Evolutionary conservation across 805 yeast species (phyloP).

Genomic region (Saturnispora kantuleensis): DNA sequence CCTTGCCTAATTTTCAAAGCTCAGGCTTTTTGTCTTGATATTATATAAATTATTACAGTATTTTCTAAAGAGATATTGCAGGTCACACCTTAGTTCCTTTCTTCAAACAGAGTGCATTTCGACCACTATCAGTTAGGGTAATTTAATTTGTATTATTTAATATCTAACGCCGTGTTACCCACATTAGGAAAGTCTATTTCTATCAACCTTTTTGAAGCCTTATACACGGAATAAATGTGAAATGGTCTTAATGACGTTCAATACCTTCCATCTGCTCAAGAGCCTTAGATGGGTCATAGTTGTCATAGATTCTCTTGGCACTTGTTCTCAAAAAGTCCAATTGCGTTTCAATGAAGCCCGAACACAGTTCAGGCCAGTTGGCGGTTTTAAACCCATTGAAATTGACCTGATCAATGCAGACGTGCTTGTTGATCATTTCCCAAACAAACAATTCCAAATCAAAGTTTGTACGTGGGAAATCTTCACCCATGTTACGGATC

Average conservation of each 20-base stretch:
- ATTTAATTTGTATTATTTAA: too few species aligned
- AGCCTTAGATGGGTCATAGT: conserved; percentile 8
- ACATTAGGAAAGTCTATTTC: too few species aligned
- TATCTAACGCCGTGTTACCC: too few species aligned
- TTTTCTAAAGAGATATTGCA: too few species aligned
- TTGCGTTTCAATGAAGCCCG: conserved; percentile 21
- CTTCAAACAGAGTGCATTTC: too few species aligned
- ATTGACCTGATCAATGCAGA: conserved; percentile 23
- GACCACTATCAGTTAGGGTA: too few species aligned
- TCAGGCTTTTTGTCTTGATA: too few species aligned
- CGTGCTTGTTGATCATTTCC: conserved; percentile 26
- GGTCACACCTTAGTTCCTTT: too few species aligned
- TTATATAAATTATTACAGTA: too few species aligned
- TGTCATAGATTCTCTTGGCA: conserved; percentile 17
- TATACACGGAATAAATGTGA: too few species aligned
- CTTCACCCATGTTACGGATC: conserved; percentile 28
- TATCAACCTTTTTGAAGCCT: too few species aligned
- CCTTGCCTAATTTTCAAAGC: too few species aligned
- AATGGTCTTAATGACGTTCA: background rate
- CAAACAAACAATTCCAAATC: conserved; percentile 27
- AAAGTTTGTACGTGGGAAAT: conserved; percentile 24
- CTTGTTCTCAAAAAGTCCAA: conserved; percentile 18
- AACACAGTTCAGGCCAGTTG: conserved; percentile 19
- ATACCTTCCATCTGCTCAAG: conserved; percentile 12
- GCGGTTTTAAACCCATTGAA: conserved; percentile 18